These are phyloP conservation scores for Mortierella sp. DNA, from an alignment of 371 early-diverging fungal genomes.

Conservation along the genomic window DNA sequence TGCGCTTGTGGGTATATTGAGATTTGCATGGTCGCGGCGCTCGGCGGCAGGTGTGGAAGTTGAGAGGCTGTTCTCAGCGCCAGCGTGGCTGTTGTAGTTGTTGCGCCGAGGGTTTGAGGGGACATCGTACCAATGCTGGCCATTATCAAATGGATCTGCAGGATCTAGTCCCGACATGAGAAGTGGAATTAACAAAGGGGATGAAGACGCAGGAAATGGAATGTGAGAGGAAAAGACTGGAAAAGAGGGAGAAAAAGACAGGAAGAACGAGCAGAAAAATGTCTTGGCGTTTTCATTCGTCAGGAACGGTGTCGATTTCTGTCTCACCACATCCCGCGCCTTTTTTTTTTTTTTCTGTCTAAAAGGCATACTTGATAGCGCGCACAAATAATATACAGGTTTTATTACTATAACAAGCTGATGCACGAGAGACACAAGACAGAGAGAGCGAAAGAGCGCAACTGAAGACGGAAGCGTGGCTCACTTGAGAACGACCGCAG, in stretches of 20 bases:
- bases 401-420: no score
- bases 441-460: no score
- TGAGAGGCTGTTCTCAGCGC: no score
- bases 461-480: background rate
- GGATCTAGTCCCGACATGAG: constrained; percentile 17
- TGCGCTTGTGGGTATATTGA: constrained; percentile 3
- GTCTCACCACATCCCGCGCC: no score
- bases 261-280: background rate
- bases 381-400: no score
- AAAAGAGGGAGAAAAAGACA: constrained; percentile 1
- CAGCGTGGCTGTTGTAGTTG: background rate
- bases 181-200: background rate
- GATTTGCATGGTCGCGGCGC: background rate
- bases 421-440: no score
- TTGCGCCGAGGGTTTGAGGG: constrained; percentile 14
- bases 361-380: no score
- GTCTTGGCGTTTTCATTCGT: constrained; percentile 12
- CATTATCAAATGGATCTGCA: constrained; percentile 34
- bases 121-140: constrained; percentile 36
- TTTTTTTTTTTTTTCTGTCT: no score
- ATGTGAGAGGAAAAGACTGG: background rate
- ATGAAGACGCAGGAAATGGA: background rate
- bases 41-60: background rate
- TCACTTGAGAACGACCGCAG: constrained; percentile 76
- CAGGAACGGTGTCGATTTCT: no score